Evolutionary conservation across 495 filamentous ascomycete species (phyloP), one percentile per base, ranked within the genome.

Genomic region (Aspergillus biplanus): DNA sequence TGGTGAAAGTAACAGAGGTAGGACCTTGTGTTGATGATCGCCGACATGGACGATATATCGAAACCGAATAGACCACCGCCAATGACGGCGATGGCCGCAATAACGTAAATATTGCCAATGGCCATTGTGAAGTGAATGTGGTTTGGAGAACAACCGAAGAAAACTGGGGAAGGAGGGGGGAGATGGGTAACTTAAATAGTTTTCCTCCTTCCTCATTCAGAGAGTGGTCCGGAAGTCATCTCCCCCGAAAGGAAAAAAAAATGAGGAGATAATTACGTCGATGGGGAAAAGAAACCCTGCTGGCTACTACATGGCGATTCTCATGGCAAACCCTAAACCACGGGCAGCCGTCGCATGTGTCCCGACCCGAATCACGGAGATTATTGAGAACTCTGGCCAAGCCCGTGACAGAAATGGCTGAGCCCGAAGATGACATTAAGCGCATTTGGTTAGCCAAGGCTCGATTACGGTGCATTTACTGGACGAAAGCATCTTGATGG

Each of bases 21-120:
- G 60, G 71, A 44, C 9, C 67, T 55, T 3, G 85, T 85, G 32
- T 78, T 79, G 73, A 89, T 88, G 65, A 91, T 90, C 54, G 90
- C 90, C 16, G 85, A 89, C 90, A 92, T 89, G n/a, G 89, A 91
- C 61, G 84, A 84, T 72, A 92, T 91, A 78, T 92, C 91, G 67
- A 93, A 92, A 59, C 90, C 90, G 65, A 96, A 94, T 16, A 93
- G 83, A 52, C 84, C 88, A 72, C 91, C 92, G 63, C 92, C 92
- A 58, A 90, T 81, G 67, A 93, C 88, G 69, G 89, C 83, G 74
- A 90, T 85, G 73, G 87, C 87, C 66, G 90, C 83, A 72, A 92
- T 92, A 47, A 87, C 71, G 67, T 92, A 92, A 62, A 91, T 82
- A 69, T 91, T 92, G 34, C 87, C 86, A 55, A 89, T 62, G 16